Evolutionary conservation across 1,139 yeast species (phyloP), one percentile per base, ranked within the genome.

Genomic region (Nakaseomyces bracarensis): DNA sequence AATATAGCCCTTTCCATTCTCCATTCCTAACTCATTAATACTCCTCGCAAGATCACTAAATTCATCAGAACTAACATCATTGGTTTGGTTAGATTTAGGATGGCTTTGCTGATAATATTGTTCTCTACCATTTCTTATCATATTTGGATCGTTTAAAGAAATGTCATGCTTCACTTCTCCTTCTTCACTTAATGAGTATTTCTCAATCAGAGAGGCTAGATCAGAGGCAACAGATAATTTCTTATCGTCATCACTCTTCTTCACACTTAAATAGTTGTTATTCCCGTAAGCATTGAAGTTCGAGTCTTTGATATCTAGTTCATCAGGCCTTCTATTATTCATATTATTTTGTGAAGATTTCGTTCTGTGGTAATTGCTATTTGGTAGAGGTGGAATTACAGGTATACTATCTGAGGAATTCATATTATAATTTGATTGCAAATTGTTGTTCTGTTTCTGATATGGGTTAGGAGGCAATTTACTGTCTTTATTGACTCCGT

Each of bases 21-120:
- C 43, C n/a, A 50, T 35, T 10, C 45, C 51, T 20, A 54, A 44
- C 23, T 48, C 52, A 36, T 48, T 48, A 9, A 55, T 52, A 35
- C 51, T 51, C 21, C 45, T 46, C 11, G 51, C 48, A 29, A 48
- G 31, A 39, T 45, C 49, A n/a, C 40, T 43, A 14, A 48, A 41
- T 20, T 48, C 50, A 25, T 39, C 38, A 14, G 38, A 22, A 11
- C 41, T 33, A 11, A 21, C 5, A 13, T 36, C 28, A 40, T 19
- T 35, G 14, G 28, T 14, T 16, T 23, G 23, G 9, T 28, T 28
- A 10, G 35, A 16, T 16, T 26, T 26, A 8, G 29, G 15, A 21
- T 15, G 15, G 9, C 18, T 23, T 7, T 31, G 27, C 11, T 30
- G 22, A 2, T 25, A 27, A 10, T 19, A 18, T 21, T 19, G 38